Evolutionary conservation across 768 basidiomycete genomes (phyloP), one percentile per base, ranked within the genome.

Genomic region (Rhodocollybia butyracea): DNA sequence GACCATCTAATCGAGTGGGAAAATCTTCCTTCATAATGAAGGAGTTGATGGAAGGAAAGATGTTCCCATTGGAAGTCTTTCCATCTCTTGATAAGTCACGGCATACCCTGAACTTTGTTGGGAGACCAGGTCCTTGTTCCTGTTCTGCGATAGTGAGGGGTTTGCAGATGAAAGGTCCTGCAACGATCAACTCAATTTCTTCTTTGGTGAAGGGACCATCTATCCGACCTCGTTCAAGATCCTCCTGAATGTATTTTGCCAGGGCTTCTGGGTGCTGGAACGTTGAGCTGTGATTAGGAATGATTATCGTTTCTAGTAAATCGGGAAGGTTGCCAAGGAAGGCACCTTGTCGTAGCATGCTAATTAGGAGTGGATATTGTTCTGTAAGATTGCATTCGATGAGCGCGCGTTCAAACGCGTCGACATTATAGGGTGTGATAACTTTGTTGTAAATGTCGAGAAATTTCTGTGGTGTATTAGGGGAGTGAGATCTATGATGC

Each of bases 211-310:
- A 66, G 4, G 66, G 68, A 27, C 68, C 54, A 1, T 46, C 41
- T 22, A 68, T 58, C 0, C 65, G 34, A 10, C 59, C 54, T 0
- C 57, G 51, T 0, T 5, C 17, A 6, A 62, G 31, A 32, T 68
- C 67, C 8, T 59, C 57, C 1, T 10, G 15, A 2, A 68, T 29
- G 29, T 69, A 67, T 0, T 57, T 29, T 0, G 34, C 21, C 26
- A 68, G 51, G 3, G 60, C 50, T 3, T 56, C 36, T 0, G 12
- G 19, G 47, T 62, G 38, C 0, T 38, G 15, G 3, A 19, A 1
- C 13, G 57, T 45, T 0, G 66, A 64, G 1, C 48, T 36, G 42
- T 69, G 61, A 29, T 68, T 68, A 0, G 59, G 60, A 38, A 66
- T 57, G 22, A 67, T 61, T 10, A 61, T 51, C 2, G 67, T 55